Evolutionary conservation across 2,329 filamentous ascomycete species (phyloP), one percentile per base, ranked within the genome.

Genomic region (Graphiopsis chlorocephala): DNA sequence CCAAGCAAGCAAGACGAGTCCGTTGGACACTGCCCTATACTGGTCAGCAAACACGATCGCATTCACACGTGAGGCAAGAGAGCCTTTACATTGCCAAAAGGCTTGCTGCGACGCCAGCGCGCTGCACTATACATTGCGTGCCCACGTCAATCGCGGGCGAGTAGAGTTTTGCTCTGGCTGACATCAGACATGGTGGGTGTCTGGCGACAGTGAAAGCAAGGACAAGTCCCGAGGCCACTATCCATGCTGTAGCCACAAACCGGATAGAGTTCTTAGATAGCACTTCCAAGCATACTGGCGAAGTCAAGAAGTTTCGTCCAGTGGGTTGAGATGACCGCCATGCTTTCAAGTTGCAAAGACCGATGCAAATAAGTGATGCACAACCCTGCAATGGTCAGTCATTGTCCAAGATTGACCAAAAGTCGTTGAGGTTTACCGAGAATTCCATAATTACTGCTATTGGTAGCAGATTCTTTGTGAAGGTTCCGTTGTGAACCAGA

Each of bases 1-100:
- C 58, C 69, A 67, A 25, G 66, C 31, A n/a, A 73, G 71, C 7
- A 73, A 35, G 67, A 71, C 71, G 35, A 74, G 67, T 2, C 64
- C 35, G 2, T 63, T 48, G 8, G 70, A 68, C 2, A 65, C 65
- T 25, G 71, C 62, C 52, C 71, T 74, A 52, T 1, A 28, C 11
- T 23, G n/a, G 61, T 60, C 1, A 29, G 28, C 33, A 5, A 48
- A 10, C 17, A 28, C 48, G 1, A 31, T 3, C 6, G n/a, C 5
- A 14, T 29, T 15, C 29, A 2, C 15, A 2, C 3, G 23, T 31
- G 2, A 52, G 26, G 28, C 26, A 17, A 12, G 23, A 25, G 17
- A 4, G 38, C 1, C 70, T 11, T 66, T 65, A 74, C 73, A 73
- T 45, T 6, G 66, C 68, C 6, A 73, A 26, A 1, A 72, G 64